A percentile compares a stretch with the other conserved stretches of the same genome.
phyloP scores from a whole-genome alignment of 2,329 filamentous ascomycete species.

The Didymella pinodella region DNA sequence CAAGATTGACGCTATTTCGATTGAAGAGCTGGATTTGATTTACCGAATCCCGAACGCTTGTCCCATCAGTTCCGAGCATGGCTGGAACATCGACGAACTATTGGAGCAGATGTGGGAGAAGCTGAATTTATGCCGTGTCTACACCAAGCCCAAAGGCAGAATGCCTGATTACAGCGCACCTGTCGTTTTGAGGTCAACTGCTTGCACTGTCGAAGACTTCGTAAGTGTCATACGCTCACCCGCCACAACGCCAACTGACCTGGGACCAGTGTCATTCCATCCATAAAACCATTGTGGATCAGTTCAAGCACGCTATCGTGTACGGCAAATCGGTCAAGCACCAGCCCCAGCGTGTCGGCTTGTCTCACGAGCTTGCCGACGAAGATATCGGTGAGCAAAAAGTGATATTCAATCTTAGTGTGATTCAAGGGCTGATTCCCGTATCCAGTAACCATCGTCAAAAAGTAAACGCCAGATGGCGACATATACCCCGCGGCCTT shows the following conservation, averaged over 20 bases:
- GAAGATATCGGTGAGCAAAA: conserved; percentile 86
- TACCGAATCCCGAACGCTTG: conserved; percentile 97
- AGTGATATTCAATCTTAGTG: background rate
- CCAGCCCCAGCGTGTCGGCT: conserved; percentile 93
- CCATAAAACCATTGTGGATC: conserved; percentile 92
- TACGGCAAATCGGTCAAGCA: conserved; percentile 99
- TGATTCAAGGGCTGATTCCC: conserved; percentile 32
- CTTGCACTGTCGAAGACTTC: conserved; percentile 95
- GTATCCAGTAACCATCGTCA: conserved; percentile 53
- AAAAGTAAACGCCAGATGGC: conserved; percentile 45
- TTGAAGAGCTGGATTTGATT: conserved; percentile 94
- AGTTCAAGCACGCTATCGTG: conserved; percentile 94
- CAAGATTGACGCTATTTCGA: conserved; percentile 98
- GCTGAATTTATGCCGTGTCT: conserved; percentile 87
- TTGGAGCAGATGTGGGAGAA: conserved; percentile 99
- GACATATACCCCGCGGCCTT: conserved; percentile 30
- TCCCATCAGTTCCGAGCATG: conserved; percentile 92
- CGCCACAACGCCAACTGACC: conserved; percentile 47
- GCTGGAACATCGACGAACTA: conserved; percentile 97
- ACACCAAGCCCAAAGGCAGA: conserved; percentile 97
- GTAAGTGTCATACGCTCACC: conserved; percentile 63
- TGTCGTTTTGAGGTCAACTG: conserved; percentile 83
- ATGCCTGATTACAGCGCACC: conserved; percentile 91
- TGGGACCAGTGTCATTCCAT: conserved; percentile 85
- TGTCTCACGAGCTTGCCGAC: conserved; percentile 89